Percentiles rank a stretch among this genome's conserved stretches.
Conservation (phyloP, 768 basidiomycete genomes). For the Dacryopinax primogenitus region DNA sequence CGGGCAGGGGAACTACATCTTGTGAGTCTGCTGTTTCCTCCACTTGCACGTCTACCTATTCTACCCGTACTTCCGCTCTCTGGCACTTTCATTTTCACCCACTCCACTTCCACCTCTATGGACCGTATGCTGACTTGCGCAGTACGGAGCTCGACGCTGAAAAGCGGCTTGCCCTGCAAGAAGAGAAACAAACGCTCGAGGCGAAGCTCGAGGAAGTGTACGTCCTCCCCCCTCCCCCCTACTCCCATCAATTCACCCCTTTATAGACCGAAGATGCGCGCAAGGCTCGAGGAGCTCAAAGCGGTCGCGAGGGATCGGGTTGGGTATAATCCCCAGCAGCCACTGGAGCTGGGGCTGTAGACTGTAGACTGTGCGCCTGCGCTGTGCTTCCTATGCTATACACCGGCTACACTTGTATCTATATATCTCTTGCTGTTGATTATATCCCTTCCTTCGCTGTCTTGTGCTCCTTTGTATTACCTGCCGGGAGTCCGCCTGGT, state of each 20-base stretch:
- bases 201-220: constrained; percentile 75
- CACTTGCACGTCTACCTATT: constrained; percentile 3
- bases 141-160: constrained; percentile 85
- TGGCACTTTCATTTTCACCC: no score
- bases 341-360: neutral
- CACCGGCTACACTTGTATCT: no score
- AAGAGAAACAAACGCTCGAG: constrained; percentile 85
- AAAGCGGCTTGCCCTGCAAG: constrained; percentile 76
- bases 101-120: no score
- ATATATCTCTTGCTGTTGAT: no score
- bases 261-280: constrained; percentile 65
- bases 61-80: no score
- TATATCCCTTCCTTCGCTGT: neutral
- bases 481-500: no score
- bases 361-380: no score
- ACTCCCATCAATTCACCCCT: neutral
- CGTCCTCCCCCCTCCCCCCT: constrained; percentile 26
- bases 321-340: neutral
- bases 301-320: constrained; percentile 26
- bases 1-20: constrained; percentile 89
- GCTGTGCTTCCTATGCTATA: no score
- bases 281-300: constrained; percentile 55
- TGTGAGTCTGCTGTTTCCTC: no score
- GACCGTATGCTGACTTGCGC: neutral
- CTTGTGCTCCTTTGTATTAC: neutral